A percentile compares a stretch with the other conserved stretches of the same genome.
Conservation (phyloP, 805 yeast genomes). For the Vanderwaltozyma tropicalis region DNA sequence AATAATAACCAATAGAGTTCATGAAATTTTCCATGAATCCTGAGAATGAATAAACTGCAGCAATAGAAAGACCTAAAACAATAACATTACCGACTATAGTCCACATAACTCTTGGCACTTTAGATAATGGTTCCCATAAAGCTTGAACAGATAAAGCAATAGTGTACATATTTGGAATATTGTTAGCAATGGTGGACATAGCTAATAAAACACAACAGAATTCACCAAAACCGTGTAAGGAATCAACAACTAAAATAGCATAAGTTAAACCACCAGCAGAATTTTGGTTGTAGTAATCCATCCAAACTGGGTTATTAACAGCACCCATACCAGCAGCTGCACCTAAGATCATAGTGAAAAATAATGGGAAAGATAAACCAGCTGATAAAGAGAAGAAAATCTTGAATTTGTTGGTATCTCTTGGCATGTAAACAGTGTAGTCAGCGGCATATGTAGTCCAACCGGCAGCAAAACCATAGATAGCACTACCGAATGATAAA, state of each 20-base stretch:
- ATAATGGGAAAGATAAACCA: conserved; percentile 57
- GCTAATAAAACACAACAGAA: conserved; percentile 79
- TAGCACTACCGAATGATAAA: conserved; percentile 68
- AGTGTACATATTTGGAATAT: conserved; percentile 89
- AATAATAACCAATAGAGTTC: conserved; percentile 85
- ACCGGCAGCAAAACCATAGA: conserved; percentile 85
- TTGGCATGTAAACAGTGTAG: conserved; percentile 79
- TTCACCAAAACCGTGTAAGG: conserved; percentile 79
- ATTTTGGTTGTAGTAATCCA: conserved; percentile 38
- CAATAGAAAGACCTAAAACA: conserved; percentile 77
- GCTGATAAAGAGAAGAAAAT: conserved; percentile 52
- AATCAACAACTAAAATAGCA: conserved; percentile 63
- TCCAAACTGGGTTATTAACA: conserved; percentile 36
- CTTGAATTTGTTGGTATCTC: conserved; percentile 44
- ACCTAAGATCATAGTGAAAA: conserved; percentile 68
- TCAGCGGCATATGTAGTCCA: conserved; percentile 95
- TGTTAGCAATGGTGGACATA: conserved; percentile 78
- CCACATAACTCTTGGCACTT: conserved; percentile 77
- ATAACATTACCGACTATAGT: conserved; percentile 62
- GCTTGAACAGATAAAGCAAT: conserved; percentile 80
- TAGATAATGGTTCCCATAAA: conserved; percentile 59
- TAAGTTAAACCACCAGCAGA: conserved; percentile 76
- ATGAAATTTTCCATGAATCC: conserved; percentile 72
- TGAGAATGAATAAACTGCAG: conserved; percentile 68
- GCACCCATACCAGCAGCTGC: conserved; percentile 75